These are phyloP conservation scores for Aegilops longissima DNA, from an alignment of 176 grass and related monocot species.

Conservation along the genomic window DNA sequence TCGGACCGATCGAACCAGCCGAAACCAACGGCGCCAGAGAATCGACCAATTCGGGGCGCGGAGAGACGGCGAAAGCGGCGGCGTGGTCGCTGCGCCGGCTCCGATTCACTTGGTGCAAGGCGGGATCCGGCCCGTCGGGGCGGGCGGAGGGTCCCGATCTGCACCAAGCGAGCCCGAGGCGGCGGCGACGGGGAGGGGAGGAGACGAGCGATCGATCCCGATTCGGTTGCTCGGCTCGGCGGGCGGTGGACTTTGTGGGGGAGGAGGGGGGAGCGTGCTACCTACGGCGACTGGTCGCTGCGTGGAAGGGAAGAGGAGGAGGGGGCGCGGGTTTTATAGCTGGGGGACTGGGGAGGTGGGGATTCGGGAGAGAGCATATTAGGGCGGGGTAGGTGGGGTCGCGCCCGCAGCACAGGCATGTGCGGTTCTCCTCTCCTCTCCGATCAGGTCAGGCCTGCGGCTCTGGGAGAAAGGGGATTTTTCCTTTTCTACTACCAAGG, in stretches of 20 bases:
- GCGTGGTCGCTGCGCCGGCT: conserved; percentile 59
- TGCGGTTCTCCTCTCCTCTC: neutral
- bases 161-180: conserved; percentile 99
- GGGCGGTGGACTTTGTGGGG: neutral
- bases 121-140: conserved; percentile 70
- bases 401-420: neutral
- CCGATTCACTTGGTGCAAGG: conserved; percentile 99
- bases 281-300: conserved; percentile 18
- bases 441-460: neutral
- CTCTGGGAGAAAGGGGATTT: neutral
- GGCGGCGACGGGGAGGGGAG: conserved; percentile 34
- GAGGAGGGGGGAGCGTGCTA: neutral
- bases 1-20: neutral
- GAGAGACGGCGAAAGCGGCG: neutral
- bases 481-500: neutral
- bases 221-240: neutral
- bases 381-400: conserved; percentile 25
- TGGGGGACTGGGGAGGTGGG: neutral
- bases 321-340: conserved; percentile 28
- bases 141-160: conserved; percentile 90
- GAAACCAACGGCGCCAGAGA: neutral
- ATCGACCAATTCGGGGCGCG: neutral
- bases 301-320: neutral
- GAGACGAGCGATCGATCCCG: neutral
- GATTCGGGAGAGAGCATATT: conserved; percentile 19